Evolutionary conservation across 1,284 basidiomycete genomes (phyloP).

Genomic region (Mycosarcoma maydis): DNA sequence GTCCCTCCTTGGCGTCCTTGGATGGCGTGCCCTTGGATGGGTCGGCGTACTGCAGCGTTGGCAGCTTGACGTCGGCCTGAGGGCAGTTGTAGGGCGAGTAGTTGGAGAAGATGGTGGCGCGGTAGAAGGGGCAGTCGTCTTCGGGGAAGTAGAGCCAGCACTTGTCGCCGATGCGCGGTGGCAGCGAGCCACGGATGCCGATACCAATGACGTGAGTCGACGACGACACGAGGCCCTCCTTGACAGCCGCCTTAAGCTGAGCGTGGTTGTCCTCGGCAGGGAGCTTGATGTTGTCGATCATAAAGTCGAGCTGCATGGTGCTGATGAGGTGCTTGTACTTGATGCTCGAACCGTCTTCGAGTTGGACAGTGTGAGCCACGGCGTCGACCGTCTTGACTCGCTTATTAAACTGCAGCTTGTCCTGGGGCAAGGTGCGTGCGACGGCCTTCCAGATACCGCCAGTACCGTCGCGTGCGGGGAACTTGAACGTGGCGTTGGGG

Average conservation of each 20-base stretch:
- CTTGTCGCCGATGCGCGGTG: slow-evolving; percentile 71
- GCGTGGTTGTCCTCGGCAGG: slow-evolving; percentile 65
- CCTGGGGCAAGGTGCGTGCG: slow-evolving; percentile 68
- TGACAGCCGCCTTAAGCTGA: slow-evolving; percentile 67
- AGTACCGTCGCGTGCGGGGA: slow-evolving; percentile 71
- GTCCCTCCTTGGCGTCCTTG: slow-evolving; percentile 68
- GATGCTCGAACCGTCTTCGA: slow-evolving; percentile 69
- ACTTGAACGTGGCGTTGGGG: slow-evolving; percentile 72
- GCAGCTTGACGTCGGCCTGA: slow-evolving; percentile 67
- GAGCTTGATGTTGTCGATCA: slow-evolving; percentile 68
- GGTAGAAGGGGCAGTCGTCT: slow-evolving; percentile 71
- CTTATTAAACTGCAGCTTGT: slow-evolving; percentile 68
- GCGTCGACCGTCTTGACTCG: slow-evolving; percentile 69
- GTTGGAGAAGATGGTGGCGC: slow-evolving; percentile 72
- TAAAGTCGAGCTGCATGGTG: slow-evolving; percentile 70
- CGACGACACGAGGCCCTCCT: slow-evolving; percentile 69
- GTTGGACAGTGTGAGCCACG: slow-evolving; percentile 67
- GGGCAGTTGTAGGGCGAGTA: slow-evolving; percentile 72
- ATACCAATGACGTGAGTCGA: slow-evolving; percentile 71
- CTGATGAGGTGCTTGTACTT: slow-evolving; percentile 70
- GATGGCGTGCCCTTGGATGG: slow-evolving; percentile 67
- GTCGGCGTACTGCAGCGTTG: slow-evolving; percentile 70
- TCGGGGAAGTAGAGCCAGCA: slow-evolving; percentile 71
- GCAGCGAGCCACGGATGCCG: slow-evolving; percentile 70
- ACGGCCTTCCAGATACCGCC: slow-evolving; percentile 72